Conservation (phyloP, 176 grass and related monocot species). For the Lolium perenne region DNA sequence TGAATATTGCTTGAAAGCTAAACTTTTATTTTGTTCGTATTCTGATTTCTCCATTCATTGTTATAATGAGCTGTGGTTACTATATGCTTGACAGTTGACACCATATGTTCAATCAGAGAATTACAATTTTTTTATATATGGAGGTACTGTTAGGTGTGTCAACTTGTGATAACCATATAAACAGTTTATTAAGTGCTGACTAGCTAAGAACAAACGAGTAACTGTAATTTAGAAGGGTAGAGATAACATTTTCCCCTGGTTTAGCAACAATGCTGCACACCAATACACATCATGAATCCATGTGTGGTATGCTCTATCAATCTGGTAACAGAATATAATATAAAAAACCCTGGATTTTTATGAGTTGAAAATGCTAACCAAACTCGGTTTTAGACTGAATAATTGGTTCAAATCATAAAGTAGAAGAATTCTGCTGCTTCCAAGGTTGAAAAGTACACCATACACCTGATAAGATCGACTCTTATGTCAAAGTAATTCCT, state of each 20-base stretch:
- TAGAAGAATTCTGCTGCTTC: background rate
- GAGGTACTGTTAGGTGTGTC: background rate
- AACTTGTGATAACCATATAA: background rate
- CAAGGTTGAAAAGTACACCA: background rate
- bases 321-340: background rate
- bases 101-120: background rate
- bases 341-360: background rate
- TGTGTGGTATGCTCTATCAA: background rate
- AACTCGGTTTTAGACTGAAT: background rate
- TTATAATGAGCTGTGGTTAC: background rate
- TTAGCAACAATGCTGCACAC: background rate
- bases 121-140: background rate
- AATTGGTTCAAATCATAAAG: background rate
- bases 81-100: background rate
- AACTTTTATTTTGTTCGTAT: background rate
- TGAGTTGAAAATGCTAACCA: background rate
- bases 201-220: background rate
- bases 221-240: background rate
- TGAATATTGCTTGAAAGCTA: background rate
- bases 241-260: background rate
- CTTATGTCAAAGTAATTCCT: background rate
- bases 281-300: background rate
- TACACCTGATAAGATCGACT: background rate
- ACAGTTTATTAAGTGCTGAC: background rate
- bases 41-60: background rate